Conservation (phyloP, 306 rosid species). For the Quercus mongolica region DNA sequence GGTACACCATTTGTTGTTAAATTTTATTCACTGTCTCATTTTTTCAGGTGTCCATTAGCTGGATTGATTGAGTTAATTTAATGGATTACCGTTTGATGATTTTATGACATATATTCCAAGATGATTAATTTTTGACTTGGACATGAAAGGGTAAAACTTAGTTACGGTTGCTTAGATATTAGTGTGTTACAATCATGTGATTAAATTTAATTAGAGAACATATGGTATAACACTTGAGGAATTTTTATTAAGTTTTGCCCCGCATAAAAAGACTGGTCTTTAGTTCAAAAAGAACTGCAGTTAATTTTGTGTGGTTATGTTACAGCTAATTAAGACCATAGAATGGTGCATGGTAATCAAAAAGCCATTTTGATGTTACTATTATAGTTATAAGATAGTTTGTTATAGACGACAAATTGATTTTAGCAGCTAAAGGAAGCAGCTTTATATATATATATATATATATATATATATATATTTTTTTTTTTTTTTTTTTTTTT, state of each 20-base stretch:
- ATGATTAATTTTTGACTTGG: background rate
- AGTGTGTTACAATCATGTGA: too few relatives aligned
- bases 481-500: too few relatives aligned
- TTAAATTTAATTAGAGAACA: too few relatives aligned
- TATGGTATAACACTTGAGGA: rapidly evolving
- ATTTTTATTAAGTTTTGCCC: too few relatives aligned
- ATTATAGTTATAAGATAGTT: background rate
- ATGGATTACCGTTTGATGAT: conserved; percentile 1
- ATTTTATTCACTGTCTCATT: background rate
- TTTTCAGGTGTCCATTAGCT: background rate
- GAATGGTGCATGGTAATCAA: background rate
- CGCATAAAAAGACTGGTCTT: background rate
- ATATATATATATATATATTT: too few relatives aligned
- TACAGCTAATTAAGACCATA: background rate
- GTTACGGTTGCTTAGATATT: too few relatives aligned
- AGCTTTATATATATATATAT: too few relatives aligned
- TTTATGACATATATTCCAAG: background rate
- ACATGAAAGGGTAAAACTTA: background rate
- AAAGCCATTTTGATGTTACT: background rate
- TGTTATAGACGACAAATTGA: background rate
- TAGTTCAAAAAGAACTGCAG: background rate
- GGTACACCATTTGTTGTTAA: conserved; percentile 29
- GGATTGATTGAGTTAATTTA: conserved; percentile 4
- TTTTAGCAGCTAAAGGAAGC: background rate
- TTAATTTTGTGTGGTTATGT: background rate